Conservation (phyloP, 192 early-diverging fungal species). For the Umbelopsis isabellina region DNA sequence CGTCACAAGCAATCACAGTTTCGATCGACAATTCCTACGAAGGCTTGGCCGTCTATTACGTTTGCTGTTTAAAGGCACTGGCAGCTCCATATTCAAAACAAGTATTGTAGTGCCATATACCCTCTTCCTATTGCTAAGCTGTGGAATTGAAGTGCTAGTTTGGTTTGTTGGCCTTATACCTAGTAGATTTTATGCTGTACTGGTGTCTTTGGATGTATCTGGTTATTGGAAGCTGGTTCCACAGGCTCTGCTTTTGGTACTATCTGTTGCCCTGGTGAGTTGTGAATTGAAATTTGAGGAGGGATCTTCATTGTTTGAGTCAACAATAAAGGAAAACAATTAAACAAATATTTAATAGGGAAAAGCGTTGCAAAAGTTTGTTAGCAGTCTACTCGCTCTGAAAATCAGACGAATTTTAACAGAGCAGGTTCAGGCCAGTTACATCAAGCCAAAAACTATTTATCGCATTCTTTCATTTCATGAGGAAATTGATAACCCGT, state of each 20-base stretch:
- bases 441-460: slow-evolving; percentile 58
- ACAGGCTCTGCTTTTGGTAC: slow-evolving; percentile 57
- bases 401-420: slow-evolving; percentile 65
- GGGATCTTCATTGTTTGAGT: neutral
- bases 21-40: slow-evolving; percentile 43
- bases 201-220: slow-evolving; percentile 63
- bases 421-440: slow-evolving; percentile 61
- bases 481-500: slow-evolving; percentile 73
- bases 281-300: slow-evolving; percentile 9
- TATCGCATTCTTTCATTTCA: slow-evolving; percentile 61
- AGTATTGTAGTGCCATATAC: slow-evolving; percentile 39
- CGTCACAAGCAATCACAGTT: slow-evolving; percentile 25
- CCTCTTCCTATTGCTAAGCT: slow-evolving; percentile 43
- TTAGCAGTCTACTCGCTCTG: slow-evolving; percentile 66
- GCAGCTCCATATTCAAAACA: slow-evolving; percentile 7
- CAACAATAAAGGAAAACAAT: too few relatives aligned
- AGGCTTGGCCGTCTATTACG: slow-evolving; percentile 36
- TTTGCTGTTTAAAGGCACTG: slow-evolving; percentile 34
- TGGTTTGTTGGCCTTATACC: slow-evolving; percentile 76
- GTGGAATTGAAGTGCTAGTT: slow-evolving; percentile 52
- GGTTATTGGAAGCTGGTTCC: slow-evolving; percentile 64
- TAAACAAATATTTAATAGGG: slow-evolving; percentile 31
- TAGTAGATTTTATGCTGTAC: slow-evolving; percentile 73
- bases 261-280: slow-evolving; percentile 61
- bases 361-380: slow-evolving; percentile 62